Percentiles rank a stretch among this genome's conserved stretches.
phyloP scores from a whole-genome alignment of 768 basidiomycete genomes.

The Rhizopogon vulgaris region DNA sequence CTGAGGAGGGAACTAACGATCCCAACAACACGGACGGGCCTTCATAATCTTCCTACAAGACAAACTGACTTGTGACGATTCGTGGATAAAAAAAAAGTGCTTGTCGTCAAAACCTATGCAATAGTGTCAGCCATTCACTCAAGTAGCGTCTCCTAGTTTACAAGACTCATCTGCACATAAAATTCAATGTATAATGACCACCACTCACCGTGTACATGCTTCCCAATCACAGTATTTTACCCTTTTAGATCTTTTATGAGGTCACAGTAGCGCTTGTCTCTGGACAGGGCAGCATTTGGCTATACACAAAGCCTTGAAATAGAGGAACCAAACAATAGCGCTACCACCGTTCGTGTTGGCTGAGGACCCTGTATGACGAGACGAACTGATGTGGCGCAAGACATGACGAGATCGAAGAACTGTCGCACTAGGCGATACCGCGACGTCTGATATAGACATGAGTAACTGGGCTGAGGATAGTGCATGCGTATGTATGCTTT shows the following conservation, averaged over 20 bases:
- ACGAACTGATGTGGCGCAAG: too few relatives aligned
- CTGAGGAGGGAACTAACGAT: neutral
- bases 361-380: too few relatives aligned
- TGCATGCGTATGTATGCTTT: neutral
- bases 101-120: neutral
- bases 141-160: neutral
- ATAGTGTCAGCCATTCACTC: neutral
- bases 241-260: too few relatives aligned
- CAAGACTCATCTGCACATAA: neutral
- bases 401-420: neutral
- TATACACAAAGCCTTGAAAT: neutral
- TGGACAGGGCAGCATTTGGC: too few relatives aligned
- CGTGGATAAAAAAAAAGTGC: neutral
- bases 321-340: neutral
- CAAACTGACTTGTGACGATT: neutral
- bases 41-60: neutral
- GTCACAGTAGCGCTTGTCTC: too few relatives aligned
- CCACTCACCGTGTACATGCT: neutral
- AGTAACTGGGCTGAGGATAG: neutral
- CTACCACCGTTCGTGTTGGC: too few relatives aligned
- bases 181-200: neutral
- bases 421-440: neutral
- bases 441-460: neutral
- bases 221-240: neutral
- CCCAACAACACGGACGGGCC: too few relatives aligned